These are phyloP conservation scores for Pseudocercospora vitis DNA, from an alignment of 2,329 filamentous ascomycete genomes.

Conservation along the genomic window DNA sequence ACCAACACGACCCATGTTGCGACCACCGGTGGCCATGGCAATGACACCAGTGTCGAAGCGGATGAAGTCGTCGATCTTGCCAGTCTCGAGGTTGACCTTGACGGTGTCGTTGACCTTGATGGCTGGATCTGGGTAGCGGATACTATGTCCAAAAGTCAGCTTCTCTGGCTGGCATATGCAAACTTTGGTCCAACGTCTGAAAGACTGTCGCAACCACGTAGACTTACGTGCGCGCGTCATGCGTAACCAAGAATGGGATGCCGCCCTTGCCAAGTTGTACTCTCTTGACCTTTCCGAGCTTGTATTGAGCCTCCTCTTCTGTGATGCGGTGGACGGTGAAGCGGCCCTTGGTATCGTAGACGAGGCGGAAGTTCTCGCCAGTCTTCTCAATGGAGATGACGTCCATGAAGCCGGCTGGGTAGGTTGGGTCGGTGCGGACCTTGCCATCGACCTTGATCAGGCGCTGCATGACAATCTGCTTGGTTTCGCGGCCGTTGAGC, in stretches of 20 bases:
- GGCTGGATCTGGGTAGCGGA: constrained; percentile 96
- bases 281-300: constrained; percentile 99
- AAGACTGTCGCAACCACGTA: constrained; percentile 65
- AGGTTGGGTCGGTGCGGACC: constrained; percentile 98
- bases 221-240: constrained; percentile 99
- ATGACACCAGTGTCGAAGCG: constrained; percentile 98
- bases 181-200: constrained; percentile 99
- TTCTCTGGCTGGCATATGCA: constrained; percentile 55
- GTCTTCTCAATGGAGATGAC: constrained; percentile 99
- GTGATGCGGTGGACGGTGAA: constrained; percentile 99
- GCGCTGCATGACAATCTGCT: constrained; percentile 98
- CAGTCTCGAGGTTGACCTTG: constrained; percentile 95
- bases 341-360: constrained; percentile 99
- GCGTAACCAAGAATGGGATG: constrained; percentile 99
- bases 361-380: constrained; percentile 98
- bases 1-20: constrained; percentile 99
- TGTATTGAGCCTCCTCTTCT: constrained; percentile 98
- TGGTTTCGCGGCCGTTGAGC: constrained; percentile 96
- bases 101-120: constrained; percentile 99
- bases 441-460: constrained; percentile 99
- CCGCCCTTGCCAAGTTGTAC: constrained; percentile 98
- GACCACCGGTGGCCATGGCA: constrained; percentile 98
- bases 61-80: constrained; percentile 98
- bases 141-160: constrained; percentile 59
- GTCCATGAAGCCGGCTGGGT: constrained; percentile 98